Percentiles rank a stretch among this genome's conserved stretches.
phyloP scores from a whole-genome alignment of 1,139 yeast genomes.

The Blastobotrys raffinosifermentans region DNA sequence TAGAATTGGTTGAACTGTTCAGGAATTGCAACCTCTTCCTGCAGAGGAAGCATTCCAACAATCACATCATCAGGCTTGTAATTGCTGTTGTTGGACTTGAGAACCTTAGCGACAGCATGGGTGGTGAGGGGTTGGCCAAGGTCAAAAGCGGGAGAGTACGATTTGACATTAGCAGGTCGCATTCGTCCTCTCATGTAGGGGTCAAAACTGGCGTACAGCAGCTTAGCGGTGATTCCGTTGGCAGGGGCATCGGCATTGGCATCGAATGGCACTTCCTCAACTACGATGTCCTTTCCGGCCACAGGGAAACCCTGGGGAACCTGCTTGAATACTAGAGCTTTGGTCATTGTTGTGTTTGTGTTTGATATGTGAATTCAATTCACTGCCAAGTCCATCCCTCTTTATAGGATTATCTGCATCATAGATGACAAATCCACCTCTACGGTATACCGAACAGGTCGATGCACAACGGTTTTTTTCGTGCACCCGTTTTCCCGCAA shows the following conservation, averaged over 20 bases:
- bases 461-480: too few species aligned
- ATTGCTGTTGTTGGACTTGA: neutral
- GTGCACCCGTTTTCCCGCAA: too few species aligned
- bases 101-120: neutral
- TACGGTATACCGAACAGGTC: too few species aligned
- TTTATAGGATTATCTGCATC: too few species aligned
- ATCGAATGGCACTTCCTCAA: neutral
- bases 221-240: neutral
- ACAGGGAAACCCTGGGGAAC: neutral
- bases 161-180: neutral
- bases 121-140: neutral
- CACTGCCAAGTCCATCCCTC: too few species aligned
- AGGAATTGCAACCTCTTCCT: neutral
- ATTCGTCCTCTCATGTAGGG: constrained; percentile 1
- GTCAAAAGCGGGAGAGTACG: neutral
- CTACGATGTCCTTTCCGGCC: neutral
- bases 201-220: neutral
- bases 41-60: neutral
- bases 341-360: too few species aligned
- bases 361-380: too few species aligned
- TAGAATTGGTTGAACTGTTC: neutral
- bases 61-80: neutral
- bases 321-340: neutral
- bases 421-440: too few species aligned
- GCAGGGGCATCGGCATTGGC: neutral